Evolutionary conservation across 2,329 filamentous ascomycete genomes (phyloP).

Genomic region (Verruconis gallopava): DNA sequence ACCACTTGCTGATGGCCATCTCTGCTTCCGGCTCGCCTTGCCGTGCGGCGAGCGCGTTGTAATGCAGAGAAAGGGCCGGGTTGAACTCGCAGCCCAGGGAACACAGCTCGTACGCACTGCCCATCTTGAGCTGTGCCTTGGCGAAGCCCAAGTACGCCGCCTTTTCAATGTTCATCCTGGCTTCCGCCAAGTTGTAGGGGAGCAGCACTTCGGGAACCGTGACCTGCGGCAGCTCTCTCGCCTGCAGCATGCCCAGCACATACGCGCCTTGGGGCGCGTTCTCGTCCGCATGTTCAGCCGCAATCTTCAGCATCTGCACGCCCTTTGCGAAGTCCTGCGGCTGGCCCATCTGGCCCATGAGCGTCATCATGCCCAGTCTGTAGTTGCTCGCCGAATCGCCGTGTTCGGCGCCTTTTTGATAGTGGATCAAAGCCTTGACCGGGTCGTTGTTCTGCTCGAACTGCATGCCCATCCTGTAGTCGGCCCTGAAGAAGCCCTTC

Average conservation of each 20-base stretch:
- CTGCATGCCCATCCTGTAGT: constrained; percentile 97
- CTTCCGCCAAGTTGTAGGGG: constrained; percentile 56
- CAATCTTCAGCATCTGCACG: constrained; percentile 67
- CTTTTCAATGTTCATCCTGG: constrained; percentile 87
- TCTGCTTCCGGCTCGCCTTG: constrained; percentile 91
- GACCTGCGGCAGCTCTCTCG: constrained; percentile 83
- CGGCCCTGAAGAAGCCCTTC: constrained; percentile 72
- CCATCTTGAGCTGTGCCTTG: constrained; percentile 96
- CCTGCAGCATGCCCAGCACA: constrained; percentile 86
- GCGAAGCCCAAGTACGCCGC: constrained; percentile 91
- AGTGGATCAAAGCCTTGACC: constrained; percentile 81
- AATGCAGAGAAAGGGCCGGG: constrained; percentile 82
- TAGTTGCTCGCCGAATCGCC: constrained; percentile 80
- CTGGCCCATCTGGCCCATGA: constrained; percentile 87
- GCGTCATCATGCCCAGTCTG: constrained; percentile 91
- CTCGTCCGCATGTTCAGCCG: constrained; percentile 81
- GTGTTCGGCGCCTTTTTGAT: constrained; percentile 64
- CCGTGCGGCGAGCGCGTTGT: constrained; percentile 82
- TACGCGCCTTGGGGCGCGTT: constrained; percentile 95
- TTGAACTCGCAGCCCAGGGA: constrained; percentile 92
- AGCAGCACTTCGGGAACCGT: constrained; percentile 60
- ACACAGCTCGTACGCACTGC: constrained; percentile 86
- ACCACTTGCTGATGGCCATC: constrained; percentile 96
- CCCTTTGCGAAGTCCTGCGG: constrained; percentile 66
- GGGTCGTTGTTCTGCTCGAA: constrained; percentile 93